Evolutionary conservation across 179 eudicot species (phyloP), one percentile per base, ranked within the genome.

Genomic region (Gypsophila paniculata): DNA sequence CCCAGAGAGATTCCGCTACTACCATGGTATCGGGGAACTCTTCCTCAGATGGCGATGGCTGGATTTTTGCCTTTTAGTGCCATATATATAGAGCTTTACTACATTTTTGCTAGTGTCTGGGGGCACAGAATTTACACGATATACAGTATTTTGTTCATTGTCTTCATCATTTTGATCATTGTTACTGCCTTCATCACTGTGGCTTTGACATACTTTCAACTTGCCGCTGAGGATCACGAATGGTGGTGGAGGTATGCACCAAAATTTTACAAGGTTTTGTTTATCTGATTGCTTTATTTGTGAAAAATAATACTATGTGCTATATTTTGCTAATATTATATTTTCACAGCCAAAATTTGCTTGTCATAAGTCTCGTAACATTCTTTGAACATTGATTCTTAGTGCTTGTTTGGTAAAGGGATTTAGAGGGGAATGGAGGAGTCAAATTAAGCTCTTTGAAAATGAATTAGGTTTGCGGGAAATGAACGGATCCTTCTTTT

Each of bases 21-120:
- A 38, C 81, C 81, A 6, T 81, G 81, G 81, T 81, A 81, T 74
- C 49, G 84, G 18, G 76, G 74, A 54, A 62, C 81, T 64, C 68
- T 81, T 68, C 81, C 84, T 29, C 84, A 81, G 74, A 81, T 81
- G 84, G 84, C 84, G 8, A 81, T 81, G 84, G 84, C 84, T 68
- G 84, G 84, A 21, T 77, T 81, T 77, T 77, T 81, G 74, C 84
- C 84, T 44, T 81, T 81, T 29, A 81, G 84, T 46, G 84, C 84
- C 4, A 77, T 81, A 42, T 81, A 77, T 62, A 77, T 81, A 11
- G 84, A 81, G 64, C 81, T 81, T 57, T 81, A 81, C 79, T 81
- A 81, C 84, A 77, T 74, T 51, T 81, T 81, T 62, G 84, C 84
- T 32, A 81, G 81, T 77, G 84, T 81, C 49, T 81, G 84, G 84